Evolutionary conservation across 2,329 filamentous ascomycete species (phyloP).

Genomic region (Basipetospora chlamydospora): DNA sequence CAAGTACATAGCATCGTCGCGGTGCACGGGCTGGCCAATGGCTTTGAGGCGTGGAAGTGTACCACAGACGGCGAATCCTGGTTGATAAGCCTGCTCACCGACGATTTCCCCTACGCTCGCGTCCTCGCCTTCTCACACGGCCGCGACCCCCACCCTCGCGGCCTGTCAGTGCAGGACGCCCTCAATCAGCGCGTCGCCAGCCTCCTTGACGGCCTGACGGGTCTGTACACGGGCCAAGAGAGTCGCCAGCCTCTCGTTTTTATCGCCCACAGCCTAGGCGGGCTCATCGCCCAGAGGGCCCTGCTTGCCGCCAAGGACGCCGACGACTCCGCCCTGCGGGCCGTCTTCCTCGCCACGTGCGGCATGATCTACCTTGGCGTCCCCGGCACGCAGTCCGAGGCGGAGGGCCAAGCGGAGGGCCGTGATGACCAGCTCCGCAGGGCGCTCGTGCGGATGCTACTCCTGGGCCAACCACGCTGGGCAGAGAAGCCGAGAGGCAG

Average conservation of each 20-base stretch:
- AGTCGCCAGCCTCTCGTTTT: constrained; percentile 1
- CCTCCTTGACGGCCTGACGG: background rate
- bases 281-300: constrained; percentile 3
- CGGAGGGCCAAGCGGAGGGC: no score
- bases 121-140: constrained; percentile 2
- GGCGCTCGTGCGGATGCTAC: constrained; percentile 1
- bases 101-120: constrained; percentile 1
- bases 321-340: background rate
- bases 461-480: no score
- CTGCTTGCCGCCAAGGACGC: constrained; percentile 1
- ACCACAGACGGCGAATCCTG: background rate
- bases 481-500: background rate
- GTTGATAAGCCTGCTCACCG: background rate
- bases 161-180: background rate
- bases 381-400: background rate
- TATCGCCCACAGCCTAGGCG: constrained; percentile 6
- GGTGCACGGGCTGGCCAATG: constrained; percentile 1
- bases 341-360: background rate
- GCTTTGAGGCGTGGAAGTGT: background rate
- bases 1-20: constrained; percentile 1
- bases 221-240: background rate
- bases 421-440: background rate
- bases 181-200: background rate
- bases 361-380: constrained; percentile 6
- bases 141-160: background rate